Conservation (phyloP, 139 green algal species). For the Edaphochlamys debaryana region DNA sequence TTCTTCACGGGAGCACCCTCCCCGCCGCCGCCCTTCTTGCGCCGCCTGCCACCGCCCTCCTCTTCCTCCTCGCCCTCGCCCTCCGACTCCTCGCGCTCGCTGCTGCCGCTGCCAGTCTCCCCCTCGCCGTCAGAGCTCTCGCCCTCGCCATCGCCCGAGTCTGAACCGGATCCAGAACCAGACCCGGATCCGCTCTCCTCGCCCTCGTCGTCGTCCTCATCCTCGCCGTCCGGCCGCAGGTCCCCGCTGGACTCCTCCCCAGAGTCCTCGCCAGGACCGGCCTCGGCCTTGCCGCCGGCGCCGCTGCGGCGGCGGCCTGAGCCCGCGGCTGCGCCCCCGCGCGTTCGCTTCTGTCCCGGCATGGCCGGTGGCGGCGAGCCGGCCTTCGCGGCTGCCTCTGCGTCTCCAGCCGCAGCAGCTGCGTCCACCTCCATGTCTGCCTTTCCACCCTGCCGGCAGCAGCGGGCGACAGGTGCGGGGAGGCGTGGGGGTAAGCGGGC, state of each 20-base stretch:
- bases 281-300: not conserved
- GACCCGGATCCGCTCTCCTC: too few species aligned
- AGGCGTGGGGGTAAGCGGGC: not conserved
- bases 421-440: constrained; percentile 12
- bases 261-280: not conserved
- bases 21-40: constrained; percentile 26
- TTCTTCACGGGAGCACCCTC: constrained; percentile 48
- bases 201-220: constrained; percentile 43
- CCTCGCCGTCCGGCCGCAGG: constrained; percentile 48
- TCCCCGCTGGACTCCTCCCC: constrained; percentile 13
- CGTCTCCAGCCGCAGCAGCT: not conserved
- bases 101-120: not conserved
- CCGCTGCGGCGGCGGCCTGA: not conserved
- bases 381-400: not conserved
- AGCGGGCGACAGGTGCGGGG: not conserved
- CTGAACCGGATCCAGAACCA: too few species aligned
- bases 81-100: constrained; percentile 26
- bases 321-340: too few species aligned
- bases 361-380: too few species aligned
- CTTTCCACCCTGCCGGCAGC: not conserved
- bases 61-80: constrained; percentile 23
- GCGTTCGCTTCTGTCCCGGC: too few species aligned
- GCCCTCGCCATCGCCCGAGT: constrained; percentile 50
- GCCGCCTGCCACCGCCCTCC: not conserved
- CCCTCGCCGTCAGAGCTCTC: constrained; percentile 30